Base-by-base conservation (phyloP, 768 basidiomycete genomes). In the Russula olivacea region DNA sequence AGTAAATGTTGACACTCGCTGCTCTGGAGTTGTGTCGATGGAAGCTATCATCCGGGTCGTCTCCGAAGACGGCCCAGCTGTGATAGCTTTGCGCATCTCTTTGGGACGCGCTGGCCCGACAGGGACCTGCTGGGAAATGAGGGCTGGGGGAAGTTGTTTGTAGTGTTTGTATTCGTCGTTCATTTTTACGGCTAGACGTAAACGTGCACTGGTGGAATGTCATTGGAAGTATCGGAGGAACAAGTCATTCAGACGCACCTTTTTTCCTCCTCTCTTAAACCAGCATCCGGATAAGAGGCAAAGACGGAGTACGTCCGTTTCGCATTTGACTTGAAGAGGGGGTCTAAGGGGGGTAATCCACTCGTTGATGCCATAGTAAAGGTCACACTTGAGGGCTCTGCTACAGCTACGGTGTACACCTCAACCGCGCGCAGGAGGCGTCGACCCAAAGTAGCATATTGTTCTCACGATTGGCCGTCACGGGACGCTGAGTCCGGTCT, bases 131-230 rank as follows among this genome's bases (percentile, higher is more conserved):
- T 97, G 93, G 0, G 87, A 78, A 34, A 91, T 76, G 38, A 98
- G 76, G 1, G 89, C 84, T 3, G 91, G 74, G 0, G 96, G 96
- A 2, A 98, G 83, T 32, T 87, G 83, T 72, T 89, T 91, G 71
- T 81, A 90, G 72, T 97, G 85, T 52, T 82, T 81, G 74, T 94
- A 99, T 76, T 98, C 96, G 71, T 92, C 86, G 38, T 86, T 81
- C 34, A 98, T 88, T 78, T 97, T 97, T 53, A 90, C 84, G 3
- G 92, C 80, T 40, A 97, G 74, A 40, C 87, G 83, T 52, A 92
- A 73, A 43, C 87, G 81, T n/a, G 85, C 78, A 69, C 91, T 90
- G 61, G 48, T 53, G 43, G 14, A 32, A 61, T 55, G 53, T 23
- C 32, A 48, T 25, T 47, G 51, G 30, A 2, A 40, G 57, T 12